Evolutionary conservation across 805 yeast genomes (phyloP), one percentile per base, ranked within the genome.

Genomic region (Candida dajiaensis): DNA sequence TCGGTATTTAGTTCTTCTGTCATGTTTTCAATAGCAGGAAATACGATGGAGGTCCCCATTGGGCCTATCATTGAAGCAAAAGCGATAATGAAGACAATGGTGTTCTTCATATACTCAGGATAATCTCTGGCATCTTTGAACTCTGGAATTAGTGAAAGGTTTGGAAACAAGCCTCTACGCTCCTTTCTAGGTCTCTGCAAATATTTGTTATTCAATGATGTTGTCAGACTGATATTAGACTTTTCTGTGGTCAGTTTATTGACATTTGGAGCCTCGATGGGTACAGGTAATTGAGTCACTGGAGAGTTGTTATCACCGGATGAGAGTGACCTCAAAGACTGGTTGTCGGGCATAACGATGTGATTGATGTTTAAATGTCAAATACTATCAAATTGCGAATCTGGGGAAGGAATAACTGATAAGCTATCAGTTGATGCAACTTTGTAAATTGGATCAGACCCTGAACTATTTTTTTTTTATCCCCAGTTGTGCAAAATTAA

Each of bases 1-100:
- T 77, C 57, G 0, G 95, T 82, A 38, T 81, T 40, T 16, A 85
- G 71, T 18, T 77, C 79, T 1, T 53, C 50, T 5, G 75, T 74
- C 38, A 88, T 74, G 44, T 78, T 76, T 29, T 77, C 77, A 19
- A 86, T 76, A 0, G 94, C 92, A 0, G 96, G 96, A 42, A 85
- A 75, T 57, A 88, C 71, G 43, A 88, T 85, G 0, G 94, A 83
- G 1, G 94, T 83, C 12, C 94, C 95, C 94, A 88, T 85, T 6
- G 96, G 95, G 1, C 95, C 96, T 45, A 85, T 75, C 60, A 84
- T 67, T 1, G 90, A 85, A 7, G 90, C 89, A 48, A 77, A 66
- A 0, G 92, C 90, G 42, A 87, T 78, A 15, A 85, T 68, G 29
- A 76, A 67, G 0, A 85, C 85, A 39, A 88, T 69, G n/a, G 72